These are phyloP conservation scores for Pseudevernia furfuracea DNA, from an alignment of 495 filamentous ascomycete species.

Conservation along the genomic window DNA sequence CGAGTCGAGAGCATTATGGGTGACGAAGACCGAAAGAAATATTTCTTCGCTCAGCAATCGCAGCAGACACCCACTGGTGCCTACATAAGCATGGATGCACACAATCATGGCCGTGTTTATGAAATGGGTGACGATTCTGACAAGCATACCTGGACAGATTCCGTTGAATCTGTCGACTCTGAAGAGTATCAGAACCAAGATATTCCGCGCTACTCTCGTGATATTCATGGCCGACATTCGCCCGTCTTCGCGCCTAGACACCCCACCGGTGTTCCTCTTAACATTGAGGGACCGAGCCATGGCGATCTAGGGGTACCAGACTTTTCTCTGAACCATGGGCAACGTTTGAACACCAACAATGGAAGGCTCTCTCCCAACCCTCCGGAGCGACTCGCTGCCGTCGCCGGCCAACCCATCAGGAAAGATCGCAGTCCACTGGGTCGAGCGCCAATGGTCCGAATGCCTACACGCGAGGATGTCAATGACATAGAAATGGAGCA, in stretches of 20 bases:
- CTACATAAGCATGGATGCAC: slow-evolving; percentile 40
- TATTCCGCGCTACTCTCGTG: slow-evolving; percentile 10
- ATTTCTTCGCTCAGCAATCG: slow-evolving; percentile 57
- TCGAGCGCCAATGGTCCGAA: slow-evolving; percentile 14
- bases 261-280: slow-evolving; percentile 8
- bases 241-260: slow-evolving; percentile 17
- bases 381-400: not conserved
- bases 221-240: not conserved
- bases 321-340: not conserved
- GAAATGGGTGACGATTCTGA: slow-evolving; percentile 43
- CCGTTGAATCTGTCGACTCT: slow-evolving; percentile 11
- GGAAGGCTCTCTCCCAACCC: not conserved
- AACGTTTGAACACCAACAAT: not conserved
- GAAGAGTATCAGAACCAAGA: slow-evolving; percentile 14
- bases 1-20: slow-evolving; percentile 79
- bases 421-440: slow-evolving; percentile 10
- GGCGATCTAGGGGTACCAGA: slow-evolving; percentile 5
- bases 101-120: slow-evolving; percentile 40
- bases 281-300: slow-evolving; percentile 1
- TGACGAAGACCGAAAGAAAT: slow-evolving; percentile 65
- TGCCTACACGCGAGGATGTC: slow-evolving; percentile 5
- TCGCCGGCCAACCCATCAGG: not conserved
- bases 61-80: slow-evolving; percentile 46
- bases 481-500: slow-evolving; percentile 12
- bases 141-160: slow-evolving; percentile 18